phyloP scores from a whole-genome alignment of 108 stramenopile species.

The Cyclotella kingstonii region DNA sequence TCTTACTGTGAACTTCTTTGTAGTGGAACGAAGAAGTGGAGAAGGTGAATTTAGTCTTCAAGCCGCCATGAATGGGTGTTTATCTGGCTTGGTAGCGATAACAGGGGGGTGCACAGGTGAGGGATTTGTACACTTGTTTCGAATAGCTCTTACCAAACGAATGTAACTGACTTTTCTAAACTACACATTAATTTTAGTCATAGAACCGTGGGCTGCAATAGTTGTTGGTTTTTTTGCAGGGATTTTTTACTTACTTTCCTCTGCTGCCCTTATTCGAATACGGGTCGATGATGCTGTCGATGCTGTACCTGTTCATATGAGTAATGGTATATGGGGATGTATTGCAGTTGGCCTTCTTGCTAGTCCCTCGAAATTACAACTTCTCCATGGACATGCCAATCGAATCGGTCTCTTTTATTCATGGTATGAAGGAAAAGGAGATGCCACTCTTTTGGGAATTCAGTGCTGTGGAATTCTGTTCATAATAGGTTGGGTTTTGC shows the following conservation, averaged over 20 bases:
- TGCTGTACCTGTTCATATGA: constrained; percentile 87
- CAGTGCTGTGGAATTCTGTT: constrained; percentile 68
- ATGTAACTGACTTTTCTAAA: background rate
- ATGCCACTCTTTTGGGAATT: constrained; percentile 53
- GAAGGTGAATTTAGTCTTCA: constrained; percentile 5
- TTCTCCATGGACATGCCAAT: constrained; percentile 33
- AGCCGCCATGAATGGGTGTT: constrained; percentile 50
- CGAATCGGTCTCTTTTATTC: constrained; percentile 36
- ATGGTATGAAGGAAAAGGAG: too few species aligned
- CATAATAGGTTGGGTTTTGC: constrained; percentile 69
- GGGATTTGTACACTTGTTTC: too few species aligned
- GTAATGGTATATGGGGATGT: constrained; percentile 82
- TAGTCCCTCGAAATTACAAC: constrained; percentile 32
- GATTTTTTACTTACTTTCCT: constrained; percentile 59
- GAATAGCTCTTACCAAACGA: background rate
- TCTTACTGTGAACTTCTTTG: constrained; percentile 57
- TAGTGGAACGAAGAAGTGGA: constrained; percentile 29
- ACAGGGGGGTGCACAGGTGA: constrained; percentile 66
- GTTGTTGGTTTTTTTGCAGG: constrained; percentile 81
- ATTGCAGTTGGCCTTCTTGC: constrained; percentile 82
- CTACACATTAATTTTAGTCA: too few species aligned
- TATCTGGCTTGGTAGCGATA: constrained; percentile 75
- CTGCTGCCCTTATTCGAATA: constrained; percentile 49
- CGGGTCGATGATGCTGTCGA: constrained; percentile 90
- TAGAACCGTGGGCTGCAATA: constrained; percentile 73